A percentile compares a stretch with the other conserved stretches of the same genome.
These are phyloP conservation scores for Arxiozyma slooffiae DNA, from an alignment of 1,139 yeast genomes.

Conservation along the genomic window DNA sequence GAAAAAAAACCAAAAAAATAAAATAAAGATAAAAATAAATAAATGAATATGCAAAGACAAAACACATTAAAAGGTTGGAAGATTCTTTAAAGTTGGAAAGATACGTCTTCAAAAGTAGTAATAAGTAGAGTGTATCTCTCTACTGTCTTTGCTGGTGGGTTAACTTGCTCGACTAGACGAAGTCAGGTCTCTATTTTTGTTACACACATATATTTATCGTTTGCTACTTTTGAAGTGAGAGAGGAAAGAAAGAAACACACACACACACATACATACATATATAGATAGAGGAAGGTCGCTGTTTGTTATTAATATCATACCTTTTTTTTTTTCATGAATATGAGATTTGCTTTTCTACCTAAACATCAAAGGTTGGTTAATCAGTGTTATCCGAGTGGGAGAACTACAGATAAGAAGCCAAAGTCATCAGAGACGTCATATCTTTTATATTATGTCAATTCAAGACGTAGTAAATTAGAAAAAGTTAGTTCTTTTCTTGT, in stretches of 20 bases:
- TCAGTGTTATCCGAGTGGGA: conserved; percentile 89
- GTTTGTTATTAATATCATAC: no score
- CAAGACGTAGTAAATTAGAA: conserved; percentile 77
- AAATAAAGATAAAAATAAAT: no score
- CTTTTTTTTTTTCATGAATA: conserved; percentile 6
- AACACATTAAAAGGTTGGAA: no score
- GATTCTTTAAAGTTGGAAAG: background rate
- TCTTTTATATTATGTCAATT: conserved; percentile 81
- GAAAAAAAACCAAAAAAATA: no score
- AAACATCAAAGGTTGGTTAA: conserved; percentile 84
- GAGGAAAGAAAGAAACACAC: background rate
- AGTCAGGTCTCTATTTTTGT: background rate
- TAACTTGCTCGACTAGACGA: no score
- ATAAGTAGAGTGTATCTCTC: no score
- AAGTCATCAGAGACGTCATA: conserved; percentile 86
- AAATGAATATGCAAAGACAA: no score
- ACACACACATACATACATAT: no score
- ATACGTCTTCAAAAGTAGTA: background rate
- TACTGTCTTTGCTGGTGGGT: no score
- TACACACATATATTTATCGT: no score
- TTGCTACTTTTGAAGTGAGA: background rate
- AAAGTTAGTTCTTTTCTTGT: conserved; percentile 69
- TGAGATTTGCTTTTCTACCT: conserved; percentile 42
- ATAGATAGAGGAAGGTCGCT: background rate
- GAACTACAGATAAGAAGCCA: conserved; percentile 76